Conservation (phyloP, 1,284 basidiomycete genomes). For the Rhodotorula sp. region DNA sequence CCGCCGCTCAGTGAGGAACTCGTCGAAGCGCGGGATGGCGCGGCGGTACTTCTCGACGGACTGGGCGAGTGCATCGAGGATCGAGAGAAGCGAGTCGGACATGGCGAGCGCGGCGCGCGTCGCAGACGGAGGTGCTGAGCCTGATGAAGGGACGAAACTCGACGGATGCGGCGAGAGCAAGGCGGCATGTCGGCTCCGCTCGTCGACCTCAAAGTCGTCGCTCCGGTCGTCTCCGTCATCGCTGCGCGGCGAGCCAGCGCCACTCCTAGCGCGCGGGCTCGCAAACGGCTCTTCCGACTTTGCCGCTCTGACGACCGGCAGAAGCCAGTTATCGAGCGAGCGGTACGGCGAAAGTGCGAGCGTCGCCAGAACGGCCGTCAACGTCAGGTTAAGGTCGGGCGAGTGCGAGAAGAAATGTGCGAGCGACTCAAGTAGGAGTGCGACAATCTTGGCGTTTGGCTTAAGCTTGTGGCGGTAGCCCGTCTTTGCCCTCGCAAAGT, state of each 20-base stretch:
- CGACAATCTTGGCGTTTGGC: constrained; percentile 16
- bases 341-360: constrained; percentile 80
- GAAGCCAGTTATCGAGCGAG: constrained; percentile 81
- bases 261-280: not conserved
- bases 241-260: constrained; percentile 13
- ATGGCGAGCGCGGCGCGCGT: constrained; percentile 11
- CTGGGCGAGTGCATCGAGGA: constrained; percentile 30
- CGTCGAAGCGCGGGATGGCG: constrained; percentile 76
- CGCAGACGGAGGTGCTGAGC: constrained; percentile 1
- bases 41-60: constrained; percentile 60
- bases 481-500: constrained; percentile 14
- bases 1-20: constrained; percentile 77
- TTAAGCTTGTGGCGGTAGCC: constrained; percentile 28
- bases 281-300: not conserved
- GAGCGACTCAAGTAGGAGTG: constrained; percentile 66
- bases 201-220: constrained; percentile 35
- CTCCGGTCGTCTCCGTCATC: constrained; percentile 37
- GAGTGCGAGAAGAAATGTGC: constrained; percentile 79
- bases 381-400: constrained; percentile 81
- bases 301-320: constrained; percentile 23
- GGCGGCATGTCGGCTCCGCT: constrained; percentile 25
- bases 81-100: constrained; percentile 22
- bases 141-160: not conserved
- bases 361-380: constrained; percentile 77
- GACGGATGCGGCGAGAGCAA: constrained; percentile 11